Base-by-base conservation (phyloP, 2,329 filamentous ascomycete species). In the Hypoxylon sp. region DNA sequence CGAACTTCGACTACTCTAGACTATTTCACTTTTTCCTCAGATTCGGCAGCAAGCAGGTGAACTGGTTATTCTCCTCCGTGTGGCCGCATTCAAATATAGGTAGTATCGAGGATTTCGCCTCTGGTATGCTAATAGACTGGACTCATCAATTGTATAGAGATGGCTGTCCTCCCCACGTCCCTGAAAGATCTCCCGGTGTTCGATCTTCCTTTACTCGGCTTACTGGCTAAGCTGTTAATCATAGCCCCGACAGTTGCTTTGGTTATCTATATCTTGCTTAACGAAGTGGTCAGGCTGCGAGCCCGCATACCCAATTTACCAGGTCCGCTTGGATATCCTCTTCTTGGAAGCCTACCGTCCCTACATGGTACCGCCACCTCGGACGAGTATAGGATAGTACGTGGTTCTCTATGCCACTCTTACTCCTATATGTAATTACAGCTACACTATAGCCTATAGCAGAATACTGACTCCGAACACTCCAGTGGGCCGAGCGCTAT, bases 401-500 rank as follows among this genome's bases (percentile, higher is more conserved):
- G 59, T 59, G 24, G 9, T 37, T 6, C 26, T 11, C 3, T 5
- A 18, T 31, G 24, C 17, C 42, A 20, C 23, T 13, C 23, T 9
- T n/a, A 29, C 4, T 13, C 40, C 21, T 11, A 9, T 17, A 43
- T 15, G 26, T 26, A 3, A 15, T n/a, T 26, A 24, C 18, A 8
- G 13, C 18, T n/a, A n/a, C 20, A 5, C 23, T 41, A 7, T 37
- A 5, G 8, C 11, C 18, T 11, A 40, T 21, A 40, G 6, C 13
- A 9, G 17, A 18, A 6, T 31, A 23, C 27, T 55, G 13, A 59
- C 24, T 11, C 11, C 11, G 23, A 18, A 10, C 4, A 26, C 15
- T n/a, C 29, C 15, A 62, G 43, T 74, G 72, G 72, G 63, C 71
- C 1, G 52, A 56, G 11, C 58, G 48, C 4, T 72, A 70, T 26